Percentiles rank a stretch among this genome's conserved stretches.
These are phyloP conservation scores for Pyrus hybrid DNA, from an alignment of 331 rosid genomes.

Conservation along the genomic window DNA sequence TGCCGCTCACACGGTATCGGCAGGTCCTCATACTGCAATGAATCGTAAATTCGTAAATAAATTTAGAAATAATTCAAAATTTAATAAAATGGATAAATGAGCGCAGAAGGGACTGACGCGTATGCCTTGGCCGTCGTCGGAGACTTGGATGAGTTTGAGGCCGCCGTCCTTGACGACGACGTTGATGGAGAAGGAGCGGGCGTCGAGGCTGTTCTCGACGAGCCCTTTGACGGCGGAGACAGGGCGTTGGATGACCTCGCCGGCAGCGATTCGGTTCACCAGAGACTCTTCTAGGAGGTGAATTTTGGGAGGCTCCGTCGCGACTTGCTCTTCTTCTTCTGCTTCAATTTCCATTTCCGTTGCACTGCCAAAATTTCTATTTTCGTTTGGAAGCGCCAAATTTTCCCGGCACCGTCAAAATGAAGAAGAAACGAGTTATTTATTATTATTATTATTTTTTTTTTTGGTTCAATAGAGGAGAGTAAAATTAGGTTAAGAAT, in stretches of 20 bases:
- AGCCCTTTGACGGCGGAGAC: conserved; percentile 88
- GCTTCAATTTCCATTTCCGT: conserved; percentile 13
- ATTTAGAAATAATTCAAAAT: not conserved
- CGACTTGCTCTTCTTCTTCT: conserved; percentile 5
- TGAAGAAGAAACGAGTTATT: too few species aligned
- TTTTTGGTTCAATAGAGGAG: too few species aligned
- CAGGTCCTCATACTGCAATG: conserved; percentile 53
- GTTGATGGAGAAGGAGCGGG: conserved; percentile 57
- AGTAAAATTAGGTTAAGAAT: too few species aligned
- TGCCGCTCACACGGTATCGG: conserved; percentile 84
- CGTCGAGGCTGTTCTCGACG: conserved; percentile 89
- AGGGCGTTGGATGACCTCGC: conserved; percentile 91
- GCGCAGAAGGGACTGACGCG: conserved; percentile 28
- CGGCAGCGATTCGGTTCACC: conserved; percentile 92
- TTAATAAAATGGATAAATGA: not conserved
- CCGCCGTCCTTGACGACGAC: conserved; percentile 83
- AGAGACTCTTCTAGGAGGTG: conserved; percentile 68
- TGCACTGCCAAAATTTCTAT: too few species aligned
- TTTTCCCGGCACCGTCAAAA: not conserved
- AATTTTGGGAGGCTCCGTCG: conserved; percentile 55
- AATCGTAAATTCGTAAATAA: not conserved
- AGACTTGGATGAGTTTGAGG: conserved; percentile 89
- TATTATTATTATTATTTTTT: too few species aligned
- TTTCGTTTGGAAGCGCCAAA: not conserved
- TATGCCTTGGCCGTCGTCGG: conserved; percentile 91